Base-by-base conservation (phyloP, 768 basidiomycete species). In the Termitomyces sp. region DNA sequence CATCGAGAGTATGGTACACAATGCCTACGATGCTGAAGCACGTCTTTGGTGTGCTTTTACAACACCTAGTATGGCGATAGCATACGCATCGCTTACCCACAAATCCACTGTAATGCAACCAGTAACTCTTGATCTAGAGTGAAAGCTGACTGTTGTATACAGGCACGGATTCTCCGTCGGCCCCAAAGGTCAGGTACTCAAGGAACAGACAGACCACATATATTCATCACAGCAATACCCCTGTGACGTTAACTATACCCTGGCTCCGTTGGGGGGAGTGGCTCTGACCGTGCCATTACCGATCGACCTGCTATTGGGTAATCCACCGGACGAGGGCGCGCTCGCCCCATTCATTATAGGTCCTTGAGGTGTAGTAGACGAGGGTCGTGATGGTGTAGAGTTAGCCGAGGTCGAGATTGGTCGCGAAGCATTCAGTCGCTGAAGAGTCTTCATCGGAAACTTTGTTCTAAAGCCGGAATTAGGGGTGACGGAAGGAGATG, bases 401-500 rank as follows among this genome's bases (percentile, higher is more conserved):
- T 67, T 60, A 36, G 63, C 51, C 64, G 70, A 56, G 18, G 64
- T 41, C 20, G 61, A 56, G n/a, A 72, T 67, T 50, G 72, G 73
- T 23, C 81, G 79, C 1, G 80, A 80, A 36, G 87, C 82, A 62
- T 88, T 89, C 50, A 93, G 79, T 14, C 93, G 86, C 71, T 90
- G 88, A 9, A 96, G 82, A 2, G 92, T 92, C 69, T 95, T 94
- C 71, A 95, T 87, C 4, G 95, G 95, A 79, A 98, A 98, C 71
- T 95, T 95, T 28, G 95, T 95, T 65, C 93, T 95, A 70, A 56
- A 64, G 14, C 26, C 32, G 49, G 53, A 26, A 47, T 48, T 35
- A 52, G 43, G 50, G 40, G 46, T 61, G 40, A 59, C 50, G 33
- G 60, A 20, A 46, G 23, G 36, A 33, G 7, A 43, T 13, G 12